These are phyloP conservation scores for Metschnikowia orientalis DNA, from an alignment of 805 yeast species.

Conservation along the genomic window DNA sequence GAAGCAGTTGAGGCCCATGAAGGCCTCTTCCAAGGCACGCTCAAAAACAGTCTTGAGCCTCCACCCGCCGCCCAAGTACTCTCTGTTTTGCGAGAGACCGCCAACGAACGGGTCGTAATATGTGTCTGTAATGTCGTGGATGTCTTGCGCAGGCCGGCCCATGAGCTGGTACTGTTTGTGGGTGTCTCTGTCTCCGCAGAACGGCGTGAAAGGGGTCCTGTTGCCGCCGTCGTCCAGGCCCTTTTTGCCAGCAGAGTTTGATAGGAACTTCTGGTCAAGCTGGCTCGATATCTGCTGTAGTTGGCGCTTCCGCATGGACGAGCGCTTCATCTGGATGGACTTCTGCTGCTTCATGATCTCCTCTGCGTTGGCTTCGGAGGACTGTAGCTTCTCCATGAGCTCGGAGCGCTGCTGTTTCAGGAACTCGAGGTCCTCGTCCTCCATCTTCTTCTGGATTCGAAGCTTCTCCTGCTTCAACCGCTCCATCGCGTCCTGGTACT, in stretches of 20 bases:
- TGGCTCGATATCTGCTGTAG: slow-evolving; percentile 59
- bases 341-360: slow-evolving; percentile 39
- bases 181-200: slow-evolving; percentile 78
- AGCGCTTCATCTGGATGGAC: slow-evolving; percentile 47
- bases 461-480: slow-evolving; percentile 61
- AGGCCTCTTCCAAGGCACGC: slow-evolving; percentile 81
- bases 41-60: slow-evolving; percentile 63
- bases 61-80: slow-evolving; percentile 84
- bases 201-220: slow-evolving; percentile 80
- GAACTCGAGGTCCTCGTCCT: slow-evolving; percentile 37
- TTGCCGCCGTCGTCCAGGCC: slow-evolving; percentile 20
- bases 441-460: slow-evolving; percentile 60
- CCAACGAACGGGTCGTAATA: slow-evolving; percentile 44
- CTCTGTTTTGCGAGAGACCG: slow-evolving; percentile 52
- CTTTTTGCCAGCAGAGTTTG: slow-evolving; percentile 24
- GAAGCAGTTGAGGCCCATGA: slow-evolving; percentile 81
- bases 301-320: slow-evolving; percentile 60
- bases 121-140: slow-evolving; percentile 38
- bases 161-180: slow-evolving; percentile 48
- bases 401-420: slow-evolving; percentile 40
- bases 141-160: slow-evolving; percentile 22
- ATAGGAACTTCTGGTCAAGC: slow-evolving; percentile 37
- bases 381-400: slow-evolving; percentile 36
- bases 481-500: slow-evolving; percentile 53
- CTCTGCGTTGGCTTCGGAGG: slow-evolving; percentile 31